Percentiles rank a stretch among this genome's conserved stretches.
phyloP scores from a whole-genome alignment of 768 basidiomycete species.

The Termitomyces sp. region DNA sequence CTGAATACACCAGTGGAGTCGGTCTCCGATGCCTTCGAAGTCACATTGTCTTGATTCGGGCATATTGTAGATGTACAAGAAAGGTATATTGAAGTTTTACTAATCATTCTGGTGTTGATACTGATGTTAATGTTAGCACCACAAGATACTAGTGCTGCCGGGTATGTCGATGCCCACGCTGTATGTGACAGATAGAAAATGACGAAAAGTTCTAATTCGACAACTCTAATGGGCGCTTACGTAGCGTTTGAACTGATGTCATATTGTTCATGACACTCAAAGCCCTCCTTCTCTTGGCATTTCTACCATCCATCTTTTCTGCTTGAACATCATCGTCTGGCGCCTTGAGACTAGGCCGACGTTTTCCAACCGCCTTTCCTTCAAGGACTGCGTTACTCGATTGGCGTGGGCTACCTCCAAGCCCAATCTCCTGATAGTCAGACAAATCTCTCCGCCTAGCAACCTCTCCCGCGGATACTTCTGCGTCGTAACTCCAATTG shows the following conservation, averaged over 20 bases:
- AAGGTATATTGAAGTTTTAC: neutral
- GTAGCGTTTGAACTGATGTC: slow-evolving; percentile 3
- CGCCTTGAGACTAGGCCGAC: slow-evolving; percentile 13
- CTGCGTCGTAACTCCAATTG: slow-evolving; percentile 48
- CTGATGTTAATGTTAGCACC: neutral
- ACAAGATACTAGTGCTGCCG: neutral
- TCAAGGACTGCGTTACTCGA: neutral
- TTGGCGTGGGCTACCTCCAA: neutral
- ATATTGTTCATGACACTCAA: slow-evolving; percentile 13
- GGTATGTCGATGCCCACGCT: neutral
- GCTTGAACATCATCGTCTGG: slow-evolving; percentile 1
- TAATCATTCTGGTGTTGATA: neutral
- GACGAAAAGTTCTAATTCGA: neutral
- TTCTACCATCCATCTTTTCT: neutral
- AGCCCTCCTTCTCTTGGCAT: slow-evolving; percentile 11
- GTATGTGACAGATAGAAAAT: neutral
- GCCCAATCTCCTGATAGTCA: neutral
- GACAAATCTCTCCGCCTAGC: neutral
- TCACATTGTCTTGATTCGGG: slow-evolving; percentile 1
- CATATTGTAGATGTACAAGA: neutral
- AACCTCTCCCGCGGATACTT: slow-evolving; percentile 36
- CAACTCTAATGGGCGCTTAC: slow-evolving; percentile 13
- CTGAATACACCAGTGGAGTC: neutral
- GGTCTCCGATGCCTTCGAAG: slow-evolving; percentile 1
- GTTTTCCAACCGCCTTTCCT: slow-evolving; percentile 7